These are phyloP conservation scores for Amanita pallidorosea DNA, from an alignment of 768 basidiomycete genomes.

Conservation along the genomic window DNA sequence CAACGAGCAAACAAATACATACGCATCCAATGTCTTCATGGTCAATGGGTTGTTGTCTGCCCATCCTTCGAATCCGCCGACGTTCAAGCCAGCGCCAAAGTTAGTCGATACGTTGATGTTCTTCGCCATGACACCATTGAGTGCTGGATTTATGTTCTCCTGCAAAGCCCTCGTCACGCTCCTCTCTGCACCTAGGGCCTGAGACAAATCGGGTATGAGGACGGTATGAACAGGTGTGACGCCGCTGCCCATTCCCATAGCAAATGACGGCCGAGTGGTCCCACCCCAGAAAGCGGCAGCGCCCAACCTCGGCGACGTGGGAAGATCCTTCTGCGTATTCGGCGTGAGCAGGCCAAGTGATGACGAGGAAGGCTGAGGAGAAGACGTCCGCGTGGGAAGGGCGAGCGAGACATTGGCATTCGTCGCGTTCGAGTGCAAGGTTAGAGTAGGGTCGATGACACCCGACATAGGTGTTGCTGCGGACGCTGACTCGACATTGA, in stretches of 20 bases:
- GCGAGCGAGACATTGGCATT: conserved; percentile 4
- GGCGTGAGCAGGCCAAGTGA: conserved; percentile 33
- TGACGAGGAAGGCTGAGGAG: conserved; percentile 12
- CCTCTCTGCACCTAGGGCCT: conserved; percentile 7
- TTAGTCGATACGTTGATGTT: conserved; percentile 6
- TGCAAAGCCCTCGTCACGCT: conserved; percentile 28
- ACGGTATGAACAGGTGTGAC: conserved; percentile 81
- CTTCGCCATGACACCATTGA: conserved; percentile 30
- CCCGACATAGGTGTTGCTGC: neutral
- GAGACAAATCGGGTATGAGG: conserved; percentile 53
- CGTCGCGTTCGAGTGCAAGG: conserved; percentile 1
- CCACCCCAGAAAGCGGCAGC: conserved; percentile 74
- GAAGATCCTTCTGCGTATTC: conserved; percentile 72
- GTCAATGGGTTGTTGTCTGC: conserved; percentile 77
- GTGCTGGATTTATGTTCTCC: conserved; percentile 72
- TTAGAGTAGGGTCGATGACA: conserved; percentile 5
- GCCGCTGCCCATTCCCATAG: conserved; percentile 41
- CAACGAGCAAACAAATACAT: conserved; percentile 20
- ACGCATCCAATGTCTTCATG: conserved; percentile 78
- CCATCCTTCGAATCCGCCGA: conserved; percentile 62
- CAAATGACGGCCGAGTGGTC: conserved; percentile 12
- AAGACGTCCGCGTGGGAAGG: conserved; percentile 8
- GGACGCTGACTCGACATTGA: conserved; percentile 9
- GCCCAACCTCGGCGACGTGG: conserved; percentile 46
- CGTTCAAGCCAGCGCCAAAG: conserved; percentile 7